phyloP scores from a whole-genome alignment of 2,329 filamentous ascomycete species.

The Acephala macrosclerotiorum region DNA sequence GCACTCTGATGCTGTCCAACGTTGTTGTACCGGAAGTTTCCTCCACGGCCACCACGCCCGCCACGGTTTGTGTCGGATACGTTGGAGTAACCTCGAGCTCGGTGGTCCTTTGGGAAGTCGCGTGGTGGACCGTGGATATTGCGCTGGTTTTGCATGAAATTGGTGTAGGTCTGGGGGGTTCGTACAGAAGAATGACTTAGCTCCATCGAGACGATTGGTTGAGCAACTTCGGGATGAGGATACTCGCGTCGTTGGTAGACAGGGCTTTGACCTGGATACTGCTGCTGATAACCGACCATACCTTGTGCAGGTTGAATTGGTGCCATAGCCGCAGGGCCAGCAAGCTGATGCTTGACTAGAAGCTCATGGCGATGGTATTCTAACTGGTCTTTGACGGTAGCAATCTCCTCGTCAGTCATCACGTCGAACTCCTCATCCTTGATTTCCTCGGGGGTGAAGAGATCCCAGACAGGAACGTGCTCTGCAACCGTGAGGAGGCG shows the following conservation, averaged over 20 bases:
- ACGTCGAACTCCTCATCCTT: background rate
- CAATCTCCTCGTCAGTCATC: slow-evolving; percentile 3
- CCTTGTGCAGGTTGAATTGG: background rate
- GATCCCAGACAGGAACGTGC: background rate
- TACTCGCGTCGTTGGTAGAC: background rate
- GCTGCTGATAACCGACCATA: background rate
- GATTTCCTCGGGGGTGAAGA: background rate
- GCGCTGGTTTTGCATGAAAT: slow-evolving; percentile 2
- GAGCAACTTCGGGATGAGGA: background rate
- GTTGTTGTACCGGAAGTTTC: slow-evolving; percentile 11
- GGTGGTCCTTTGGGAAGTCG: background rate
- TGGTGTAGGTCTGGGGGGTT: background rate
- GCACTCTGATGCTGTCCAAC: background rate
- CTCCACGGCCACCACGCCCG: slow-evolving; percentile 9
- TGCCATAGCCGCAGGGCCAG: background rate
- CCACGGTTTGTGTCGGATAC: slow-evolving; percentile 15
- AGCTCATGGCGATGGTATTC: background rate
- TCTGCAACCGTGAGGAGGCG: background rate
- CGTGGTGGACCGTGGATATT: background rate
- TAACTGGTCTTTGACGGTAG: background rate
- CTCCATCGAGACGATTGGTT: background rate
- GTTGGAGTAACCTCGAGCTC: slow-evolving; percentile 27
- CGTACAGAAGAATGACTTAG: background rate
- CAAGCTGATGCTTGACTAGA: background rate
- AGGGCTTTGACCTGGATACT: background rate